Evolutionary conservation across 1,284 basidiomycete genomes (phyloP).

Genomic region (Tylopilus orsonianus): DNA sequence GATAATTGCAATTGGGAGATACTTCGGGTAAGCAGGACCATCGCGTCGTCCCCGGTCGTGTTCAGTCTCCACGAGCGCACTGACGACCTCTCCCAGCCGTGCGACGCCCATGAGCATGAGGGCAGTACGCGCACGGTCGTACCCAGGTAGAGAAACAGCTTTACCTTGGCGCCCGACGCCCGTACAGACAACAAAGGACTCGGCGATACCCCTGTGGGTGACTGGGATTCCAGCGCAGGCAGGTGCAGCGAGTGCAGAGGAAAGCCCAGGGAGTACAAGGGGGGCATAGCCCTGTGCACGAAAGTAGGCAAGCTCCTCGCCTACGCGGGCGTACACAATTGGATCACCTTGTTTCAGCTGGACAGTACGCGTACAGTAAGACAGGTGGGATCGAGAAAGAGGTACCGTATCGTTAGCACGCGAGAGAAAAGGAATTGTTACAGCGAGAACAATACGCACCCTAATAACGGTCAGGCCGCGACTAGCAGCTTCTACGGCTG

Average conservation of each 20-base stretch:
- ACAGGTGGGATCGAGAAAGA: background rate
- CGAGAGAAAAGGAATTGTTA: background rate
- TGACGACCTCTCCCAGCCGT: slow-evolving; percentile 71
- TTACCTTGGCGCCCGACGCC: slow-evolving; percentile 90
- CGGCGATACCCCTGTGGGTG: slow-evolving; percentile 93
- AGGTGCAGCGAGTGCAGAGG: slow-evolving; percentile 86
- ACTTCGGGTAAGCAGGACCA: slow-evolving; percentile 69
- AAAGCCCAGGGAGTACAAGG: slow-evolving; percentile 87
- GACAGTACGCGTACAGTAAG: background rate
- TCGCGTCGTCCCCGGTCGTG: slow-evolving; percentile 35
- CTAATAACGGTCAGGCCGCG: slow-evolving; percentile 86
- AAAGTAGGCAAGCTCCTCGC: slow-evolving; percentile 94
- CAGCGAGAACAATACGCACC: slow-evolving; percentile 42
- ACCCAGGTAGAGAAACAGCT: slow-evolving; percentile 83
- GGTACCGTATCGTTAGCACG: background rate
- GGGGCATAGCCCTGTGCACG: slow-evolving; percentile 80
- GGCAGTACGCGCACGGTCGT: slow-evolving; percentile 79
- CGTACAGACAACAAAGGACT: slow-evolving; percentile 87
- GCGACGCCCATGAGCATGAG: slow-evolving; percentile 96
- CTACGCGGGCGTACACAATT: slow-evolving; percentile 90
- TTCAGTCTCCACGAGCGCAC: slow-evolving; percentile 46
- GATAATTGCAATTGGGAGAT: slow-evolving; percentile 88
- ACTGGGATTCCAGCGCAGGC: slow-evolving; percentile 90
- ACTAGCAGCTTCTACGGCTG: slow-evolving; percentile 79
- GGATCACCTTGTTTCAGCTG: slow-evolving; percentile 97